Evolutionary conservation across 164 flowering plant species (phyloP), one percentile per base, ranked within the genome.

Genomic region (Taxillus chinensis): DNA sequence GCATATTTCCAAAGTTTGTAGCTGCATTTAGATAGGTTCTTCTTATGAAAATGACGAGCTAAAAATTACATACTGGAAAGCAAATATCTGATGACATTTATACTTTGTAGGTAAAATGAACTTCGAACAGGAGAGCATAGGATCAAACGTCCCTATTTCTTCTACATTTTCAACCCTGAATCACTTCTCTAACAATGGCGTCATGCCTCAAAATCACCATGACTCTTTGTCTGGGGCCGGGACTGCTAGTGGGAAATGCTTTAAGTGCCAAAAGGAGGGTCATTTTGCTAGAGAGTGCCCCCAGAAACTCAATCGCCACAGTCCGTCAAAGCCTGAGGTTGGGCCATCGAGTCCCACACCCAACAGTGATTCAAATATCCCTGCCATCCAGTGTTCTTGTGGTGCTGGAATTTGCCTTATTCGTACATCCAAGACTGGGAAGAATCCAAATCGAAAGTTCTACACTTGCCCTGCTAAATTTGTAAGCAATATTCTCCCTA

Each of bases 361-460:
- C n/a, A 42, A 17, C 52, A 45, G 13, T 14, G 54, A 51, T 41
- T 8, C 40, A 5, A 16, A 55, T 5, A 17, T 41, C 7, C 75
- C 73, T 8, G 15, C 6, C 16, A 45, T 67, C 11, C 69, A 54
- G 6, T 76, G 76, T 61, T 68, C 37, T 4, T 67, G 71, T 41
- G 70, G 76, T 8, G 61, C 39, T 2, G 79, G 76, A 0, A 0
- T 41, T 13, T 76, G 79, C 59, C 0, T 8, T 3, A n/a, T 70
- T 5, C 10, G 2, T 11, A 62, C 51, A 7, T 71, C 78, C 16
- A 9, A 7, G 0, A 63, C 66, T 6, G 17, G 2, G 2, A 58
- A 43, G 41, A 72, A 71, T 56, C 71, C 73, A 7, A 57, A 15
- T 15, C 58, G 78, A 55, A 64, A 54, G 50, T 75, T 53, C 69